phyloP scores from a whole-genome alignment of 257 asterid genomes.

The Gentiana dahurica region DNA sequence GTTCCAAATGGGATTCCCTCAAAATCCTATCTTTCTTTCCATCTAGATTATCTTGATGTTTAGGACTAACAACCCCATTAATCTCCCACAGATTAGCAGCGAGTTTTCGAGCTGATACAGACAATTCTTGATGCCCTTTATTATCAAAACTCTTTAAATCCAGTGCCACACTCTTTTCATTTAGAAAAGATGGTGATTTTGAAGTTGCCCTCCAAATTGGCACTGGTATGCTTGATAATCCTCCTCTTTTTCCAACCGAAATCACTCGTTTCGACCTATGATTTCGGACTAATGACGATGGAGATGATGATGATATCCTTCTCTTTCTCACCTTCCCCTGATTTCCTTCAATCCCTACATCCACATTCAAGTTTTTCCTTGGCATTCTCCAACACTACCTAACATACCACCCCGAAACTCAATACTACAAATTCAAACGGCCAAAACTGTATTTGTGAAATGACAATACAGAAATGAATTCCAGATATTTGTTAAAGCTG shows the following conservation, averaged over 20 bases:
- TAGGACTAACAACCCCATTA: constrained; percentile 46
- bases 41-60: constrained; percentile 32
- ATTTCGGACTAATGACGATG: constrained; percentile 58
- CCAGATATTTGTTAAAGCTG: constrained; percentile 5
- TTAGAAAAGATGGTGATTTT: constrained; percentile 42
- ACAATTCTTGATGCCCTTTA: constrained; percentile 26
- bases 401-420: neutral
- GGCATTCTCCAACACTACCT: constrained; percentile 27
- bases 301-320: constrained; percentile 63
- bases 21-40: constrained; percentile 25
- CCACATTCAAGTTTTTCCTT: constrained; percentile 50
- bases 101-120: constrained; percentile 74
- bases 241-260: constrained; percentile 65
- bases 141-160: constrained; percentile 22
- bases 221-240: constrained; percentile 74
- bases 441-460: constrained; percentile 9
- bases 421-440: constrained; percentile 10
- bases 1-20: constrained; percentile 36
- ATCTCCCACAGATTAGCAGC: constrained; percentile 88
- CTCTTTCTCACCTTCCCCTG: constrained; percentile 82
- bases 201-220: constrained; percentile 78
- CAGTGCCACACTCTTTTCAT: constrained; percentile 34
- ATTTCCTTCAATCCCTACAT: constrained; percentile 37
- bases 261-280: constrained; percentile 63
- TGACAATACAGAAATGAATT: constrained; percentile 5